Evolutionary conservation across 2,329 filamentous ascomycete species (phyloP).

Genomic region (Fusarium sp.): DNA sequence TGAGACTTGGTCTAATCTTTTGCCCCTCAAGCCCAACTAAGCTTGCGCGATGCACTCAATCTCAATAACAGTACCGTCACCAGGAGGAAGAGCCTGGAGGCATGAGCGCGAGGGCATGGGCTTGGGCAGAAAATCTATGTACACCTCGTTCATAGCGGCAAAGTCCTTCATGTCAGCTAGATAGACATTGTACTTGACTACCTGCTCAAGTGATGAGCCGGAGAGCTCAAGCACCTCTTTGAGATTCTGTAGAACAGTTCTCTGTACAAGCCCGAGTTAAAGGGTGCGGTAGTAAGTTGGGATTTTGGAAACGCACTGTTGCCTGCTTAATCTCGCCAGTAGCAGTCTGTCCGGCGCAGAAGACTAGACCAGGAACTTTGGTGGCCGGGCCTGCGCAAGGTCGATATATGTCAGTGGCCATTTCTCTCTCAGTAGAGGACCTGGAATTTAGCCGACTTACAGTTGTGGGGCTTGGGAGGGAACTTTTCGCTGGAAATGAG

Average conservation of each 20-base stretch:
- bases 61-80: slow-evolving; percentile 56
- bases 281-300: not conserved
- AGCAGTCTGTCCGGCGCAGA: slow-evolving; percentile 61
- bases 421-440: not conserved
- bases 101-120: slow-evolving; percentile 58
- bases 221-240: slow-evolving; percentile 76
- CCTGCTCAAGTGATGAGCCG: slow-evolving; percentile 70
- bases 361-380: slow-evolving; percentile 60
- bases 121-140: slow-evolving; percentile 54
- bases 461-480: slow-evolving; percentile 60
- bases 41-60: slow-evolving; percentile 59
- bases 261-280: not conserved
- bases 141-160: slow-evolving; percentile 67
- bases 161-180: slow-evolving; percentile 79
- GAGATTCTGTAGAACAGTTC: slow-evolving; percentile 61
- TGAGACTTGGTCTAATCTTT: not conserved
- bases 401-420: not conserved
- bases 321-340: slow-evolving; percentile 61
- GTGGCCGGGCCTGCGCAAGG: slow-evolving; percentile 52
- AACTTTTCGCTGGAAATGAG: slow-evolving; percentile 61
- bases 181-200: slow-evolving; percentile 79
- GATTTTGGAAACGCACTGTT: not conserved
- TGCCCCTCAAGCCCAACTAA: slow-evolving; percentile 3
- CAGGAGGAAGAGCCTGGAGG: slow-evolving; percentile 54
- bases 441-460: slow-evolving; percentile 42